phyloP scores from a whole-genome alignment of 331 rosid genomes.

The Malus hybrid region DNA sequence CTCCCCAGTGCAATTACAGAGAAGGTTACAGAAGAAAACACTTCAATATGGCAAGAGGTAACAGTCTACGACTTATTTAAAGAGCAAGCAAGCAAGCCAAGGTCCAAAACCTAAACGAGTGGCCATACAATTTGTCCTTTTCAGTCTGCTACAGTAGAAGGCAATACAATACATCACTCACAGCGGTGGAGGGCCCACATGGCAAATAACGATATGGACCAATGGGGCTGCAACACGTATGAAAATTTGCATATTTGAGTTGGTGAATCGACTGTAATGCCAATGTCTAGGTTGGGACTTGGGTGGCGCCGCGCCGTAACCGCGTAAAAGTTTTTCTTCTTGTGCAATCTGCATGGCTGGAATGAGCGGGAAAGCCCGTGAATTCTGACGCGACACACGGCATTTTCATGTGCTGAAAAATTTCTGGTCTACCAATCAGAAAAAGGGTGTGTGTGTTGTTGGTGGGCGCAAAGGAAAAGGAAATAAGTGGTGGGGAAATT shows the following conservation, averaged over 20 bases:
- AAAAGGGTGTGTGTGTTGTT: neutral
- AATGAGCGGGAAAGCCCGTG: conserved; percentile 36
- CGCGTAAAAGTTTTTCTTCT: conserved; percentile 20
- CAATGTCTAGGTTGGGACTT: neutral
- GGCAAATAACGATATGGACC: neutral
- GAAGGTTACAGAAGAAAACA: conserved; percentile 8
- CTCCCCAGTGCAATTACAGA: neutral
- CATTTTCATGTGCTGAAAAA: conserved; percentile 21
- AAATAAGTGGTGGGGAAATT: neutral
- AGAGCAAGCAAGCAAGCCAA: neutral
- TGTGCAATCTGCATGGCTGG: conserved; percentile 16
- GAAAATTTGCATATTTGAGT: neutral
- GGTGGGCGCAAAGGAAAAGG: neutral
- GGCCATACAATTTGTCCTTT: neutral
- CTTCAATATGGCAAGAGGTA: neutral
- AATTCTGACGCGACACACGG: conserved; percentile 60
- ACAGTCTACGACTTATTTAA: neutral
- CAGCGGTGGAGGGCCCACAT: conserved; percentile 4
- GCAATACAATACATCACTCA: no score
- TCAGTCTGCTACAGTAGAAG: neutral
- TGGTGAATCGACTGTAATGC: neutral
- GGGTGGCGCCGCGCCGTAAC: conserved; percentile 5
- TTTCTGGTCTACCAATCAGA: conserved; percentile 7
- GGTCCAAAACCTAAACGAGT: neutral
- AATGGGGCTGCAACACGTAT: neutral